These are phyloP conservation scores for Chrysanthemum lavandulifolium DNA, from an alignment of 129 eudicot species.

Conservation along the genomic window DNA sequence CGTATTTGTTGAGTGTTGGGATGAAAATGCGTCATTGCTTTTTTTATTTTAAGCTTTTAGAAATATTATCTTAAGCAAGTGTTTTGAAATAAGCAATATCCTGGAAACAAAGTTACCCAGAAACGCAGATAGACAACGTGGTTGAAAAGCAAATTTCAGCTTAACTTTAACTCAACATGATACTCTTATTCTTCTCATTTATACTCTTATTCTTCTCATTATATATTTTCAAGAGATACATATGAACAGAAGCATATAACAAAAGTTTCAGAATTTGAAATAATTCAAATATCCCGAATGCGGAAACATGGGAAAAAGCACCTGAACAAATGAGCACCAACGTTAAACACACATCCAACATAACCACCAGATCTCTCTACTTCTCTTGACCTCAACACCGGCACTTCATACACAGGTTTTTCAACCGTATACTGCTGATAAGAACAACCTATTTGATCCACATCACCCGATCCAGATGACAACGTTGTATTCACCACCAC, in stretches of 20 bases:
- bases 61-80: too few species aligned
- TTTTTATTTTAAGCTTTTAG: too few species aligned
- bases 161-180: too few species aligned
- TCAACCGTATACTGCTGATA: conserved; percentile 47
- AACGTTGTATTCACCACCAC: neutral
- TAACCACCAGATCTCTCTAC: conserved; percentile 39
- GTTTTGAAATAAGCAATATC: too few species aligned
- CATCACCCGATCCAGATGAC: conserved; percentile 14
- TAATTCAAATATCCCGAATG: conserved; percentile 18
- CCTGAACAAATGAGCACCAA: conserved; percentile 45
- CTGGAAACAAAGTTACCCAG: too few species aligned
- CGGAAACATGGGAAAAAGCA: conserved; percentile 63
- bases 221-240: neutral
- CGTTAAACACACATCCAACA: conserved; percentile 47
- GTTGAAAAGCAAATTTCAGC: too few species aligned
- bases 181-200: too few species aligned
- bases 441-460: conserved; percentile 22
- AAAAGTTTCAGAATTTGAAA: neutral
- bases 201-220: too few species aligned
- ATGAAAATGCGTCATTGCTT: too few species aligned
- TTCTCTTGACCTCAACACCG: conserved; percentile 23
- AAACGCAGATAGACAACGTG: too few species aligned
- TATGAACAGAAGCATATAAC: neutral
- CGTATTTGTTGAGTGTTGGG: too few species aligned
- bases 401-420: conserved; percentile 35